phyloP scores from a whole-genome alignment of 495 filamentous ascomycete genomes.

The Saxophila tyrrhenica region DNA sequence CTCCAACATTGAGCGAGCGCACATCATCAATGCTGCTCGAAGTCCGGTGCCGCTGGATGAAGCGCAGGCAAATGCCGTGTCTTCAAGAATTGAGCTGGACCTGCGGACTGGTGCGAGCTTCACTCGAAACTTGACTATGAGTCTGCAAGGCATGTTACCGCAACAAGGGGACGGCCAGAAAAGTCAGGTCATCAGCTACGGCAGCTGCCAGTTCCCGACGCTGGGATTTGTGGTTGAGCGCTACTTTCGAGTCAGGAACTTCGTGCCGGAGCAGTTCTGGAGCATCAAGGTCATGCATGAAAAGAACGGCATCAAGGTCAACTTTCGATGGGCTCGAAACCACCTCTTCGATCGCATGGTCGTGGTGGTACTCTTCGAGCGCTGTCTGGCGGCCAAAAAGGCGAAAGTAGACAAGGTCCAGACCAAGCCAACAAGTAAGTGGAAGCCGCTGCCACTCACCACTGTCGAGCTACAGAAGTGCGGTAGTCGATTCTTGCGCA shows the following conservation, averaged over 20 bases:
- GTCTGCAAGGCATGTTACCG: conserved; percentile 54
- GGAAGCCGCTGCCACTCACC: conserved; percentile 84
- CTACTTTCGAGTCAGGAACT: conserved; percentile 84
- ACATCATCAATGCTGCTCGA: conserved; percentile 76
- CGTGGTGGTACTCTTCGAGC: conserved; percentile 71
- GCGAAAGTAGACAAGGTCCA: conserved; percentile 74
- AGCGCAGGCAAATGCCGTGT: conserved; percentile 74
- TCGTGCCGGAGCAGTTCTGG: conserved; percentile 90
- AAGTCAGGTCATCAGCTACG: conserved; percentile 67
- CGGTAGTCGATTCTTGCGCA: conserved; percentile 70
- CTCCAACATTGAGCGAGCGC: conserved; percentile 92
- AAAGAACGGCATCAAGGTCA: conserved; percentile 66
- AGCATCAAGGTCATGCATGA: conserved; percentile 71
- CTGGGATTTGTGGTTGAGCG: conserved; percentile 94
- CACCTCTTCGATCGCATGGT: conserved; percentile 80
- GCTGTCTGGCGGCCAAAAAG: conserved; percentile 63
- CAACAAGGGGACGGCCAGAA: conserved; percentile 32
- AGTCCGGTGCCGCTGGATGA: conserved; percentile 71
- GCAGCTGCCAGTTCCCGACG: conserved; percentile 97
- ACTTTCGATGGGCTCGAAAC: conserved; percentile 71
- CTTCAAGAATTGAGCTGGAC: conserved; percentile 84
- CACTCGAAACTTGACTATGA: conserved; percentile 75
- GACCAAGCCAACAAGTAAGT: conserved; percentile 86
- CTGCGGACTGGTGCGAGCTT: conserved; percentile 84
- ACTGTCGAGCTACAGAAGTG: conserved; percentile 99